Percentiles rank a stretch among this genome's conserved stretches.
phyloP scores from a whole-genome alignment of 1,284 basidiomycete genomes.

The Leccinum solheimii region DNA sequence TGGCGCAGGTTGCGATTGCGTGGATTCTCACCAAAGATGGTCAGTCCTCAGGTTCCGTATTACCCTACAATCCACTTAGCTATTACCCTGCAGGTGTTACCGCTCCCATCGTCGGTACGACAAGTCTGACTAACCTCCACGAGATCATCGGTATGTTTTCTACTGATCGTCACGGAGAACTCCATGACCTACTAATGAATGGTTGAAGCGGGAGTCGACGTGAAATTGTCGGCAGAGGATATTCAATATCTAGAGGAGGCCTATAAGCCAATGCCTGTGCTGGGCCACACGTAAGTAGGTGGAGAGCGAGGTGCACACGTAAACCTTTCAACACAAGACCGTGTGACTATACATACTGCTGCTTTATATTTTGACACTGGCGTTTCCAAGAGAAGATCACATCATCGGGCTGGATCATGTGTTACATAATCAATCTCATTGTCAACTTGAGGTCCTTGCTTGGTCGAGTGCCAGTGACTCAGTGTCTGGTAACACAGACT shows the following conservation, averaged over 20 bases:
- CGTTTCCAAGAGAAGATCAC: too few species aligned
- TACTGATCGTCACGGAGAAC: not conserved
- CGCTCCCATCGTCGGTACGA: slow-evolving; percentile 50
- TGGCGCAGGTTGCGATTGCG: slow-evolving; percentile 54
- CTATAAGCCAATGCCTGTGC: slow-evolving; percentile 42
- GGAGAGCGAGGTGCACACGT: not conserved
- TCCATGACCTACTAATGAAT: slow-evolving; percentile 6
- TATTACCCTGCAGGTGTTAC: slow-evolving; percentile 33
- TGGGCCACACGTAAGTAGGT: slow-evolving; percentile 32
- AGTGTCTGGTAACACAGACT: slow-evolving; percentile 1
- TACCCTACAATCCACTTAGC: not conserved
- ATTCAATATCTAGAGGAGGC: slow-evolving; percentile 44
- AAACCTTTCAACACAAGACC: not conserved
- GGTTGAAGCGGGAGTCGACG: slow-evolving; percentile 32
- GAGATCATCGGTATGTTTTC: slow-evolving; percentile 42
- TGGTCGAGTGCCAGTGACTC: not conserved
- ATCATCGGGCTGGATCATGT: not conserved
- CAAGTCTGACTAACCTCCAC: slow-evolving; percentile 45
- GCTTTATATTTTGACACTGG: not conserved
- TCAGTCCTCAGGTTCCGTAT: slow-evolving; percentile 7
- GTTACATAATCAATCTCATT: not conserved
- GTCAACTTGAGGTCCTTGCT: not conserved
- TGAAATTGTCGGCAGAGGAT: slow-evolving; percentile 49
- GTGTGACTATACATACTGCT: not conserved
- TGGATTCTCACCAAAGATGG: slow-evolving; percentile 46